Conservation (phyloP, 1,139 yeast genomes). For the Nakaseomyces uthaithaninus region DNA sequence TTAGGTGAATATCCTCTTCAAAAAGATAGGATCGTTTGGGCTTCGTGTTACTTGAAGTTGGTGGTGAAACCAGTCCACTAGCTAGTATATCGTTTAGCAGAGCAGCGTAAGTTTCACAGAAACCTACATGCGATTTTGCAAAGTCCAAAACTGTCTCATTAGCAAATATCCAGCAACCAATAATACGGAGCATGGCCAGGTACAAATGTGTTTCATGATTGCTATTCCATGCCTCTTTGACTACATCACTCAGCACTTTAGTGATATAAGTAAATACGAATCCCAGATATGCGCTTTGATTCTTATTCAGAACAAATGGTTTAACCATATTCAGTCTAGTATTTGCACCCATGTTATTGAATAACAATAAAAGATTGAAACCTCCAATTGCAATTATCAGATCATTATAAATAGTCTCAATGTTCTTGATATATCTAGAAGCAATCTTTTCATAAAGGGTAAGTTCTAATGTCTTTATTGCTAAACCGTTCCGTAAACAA, state of each 20-base stretch:
- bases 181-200: slow-evolving; percentile 38
- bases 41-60: slow-evolving; percentile 16
- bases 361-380: slow-evolving; percentile 20
- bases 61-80: slow-evolving; percentile 10
- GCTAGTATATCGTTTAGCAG: slow-evolving; percentile 31
- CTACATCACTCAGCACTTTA: slow-evolving; percentile 22
- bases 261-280: slow-evolving; percentile 25
- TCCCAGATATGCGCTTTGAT: slow-evolving; percentile 16
- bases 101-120: slow-evolving; percentile 34
- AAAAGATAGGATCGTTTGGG: slow-evolving; percentile 48
- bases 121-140: slow-evolving; percentile 34
- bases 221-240: slow-evolving; percentile 21
- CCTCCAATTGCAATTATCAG: slow-evolving; percentile 26
- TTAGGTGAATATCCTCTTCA: slow-evolving; percentile 54
- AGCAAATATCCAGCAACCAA: slow-evolving; percentile 47
- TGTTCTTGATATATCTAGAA: slow-evolving; percentile 24
- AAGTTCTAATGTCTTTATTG: slow-evolving; percentile 17
- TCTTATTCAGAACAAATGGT: slow-evolving; percentile 8
- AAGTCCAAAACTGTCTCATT: slow-evolving; percentile 38
- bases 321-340: slow-evolving; percentile 8
- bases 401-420: slow-evolving; percentile 24
- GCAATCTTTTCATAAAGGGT: slow-evolving; percentile 24
- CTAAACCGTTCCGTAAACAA: slow-evolving; percentile 14
- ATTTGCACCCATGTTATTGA: slow-evolving; percentile 7
- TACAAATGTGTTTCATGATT: slow-evolving; percentile 22